Percentiles rank a stretch among this genome's conserved stretches.
Evolutionary conservation across 2,329 filamentous ascomycete species (phyloP).

Genomic region (Pestalotiopsis fici): DNA sequence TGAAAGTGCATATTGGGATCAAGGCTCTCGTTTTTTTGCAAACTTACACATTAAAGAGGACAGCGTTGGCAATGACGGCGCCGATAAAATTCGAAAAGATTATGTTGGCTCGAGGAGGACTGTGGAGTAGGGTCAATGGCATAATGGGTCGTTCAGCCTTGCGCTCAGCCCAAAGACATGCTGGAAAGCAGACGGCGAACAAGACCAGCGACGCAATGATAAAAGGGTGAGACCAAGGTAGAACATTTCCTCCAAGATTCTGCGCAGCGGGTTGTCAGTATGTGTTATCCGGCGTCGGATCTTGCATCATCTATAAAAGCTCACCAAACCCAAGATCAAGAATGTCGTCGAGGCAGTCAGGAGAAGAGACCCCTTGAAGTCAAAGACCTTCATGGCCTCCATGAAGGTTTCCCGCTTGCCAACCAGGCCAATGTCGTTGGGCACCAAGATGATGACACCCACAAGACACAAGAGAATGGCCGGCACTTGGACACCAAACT

Average conservation of each 20-base stretch:
- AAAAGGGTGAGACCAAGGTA: slow-evolving; percentile 63
- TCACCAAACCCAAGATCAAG: slow-evolving; percentile 59
- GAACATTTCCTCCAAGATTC: slow-evolving; percentile 64
- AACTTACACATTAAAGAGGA: slow-evolving; percentile 59
- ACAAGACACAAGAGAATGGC: slow-evolving; percentile 46
- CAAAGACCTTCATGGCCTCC: slow-evolving; percentile 57
- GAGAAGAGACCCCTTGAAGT: slow-evolving; percentile 54
- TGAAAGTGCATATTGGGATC: too few relatives aligned
- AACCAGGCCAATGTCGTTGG: slow-evolving; percentile 51
- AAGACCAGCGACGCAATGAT: slow-evolving; percentile 52
- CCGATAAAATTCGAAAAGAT: slow-evolving; percentile 57
- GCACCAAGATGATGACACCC: slow-evolving; percentile 49
- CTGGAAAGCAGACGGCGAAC: slow-evolving; percentile 47
- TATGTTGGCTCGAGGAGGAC: slow-evolving; percentile 55
- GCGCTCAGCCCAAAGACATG: slow-evolving; percentile 55
- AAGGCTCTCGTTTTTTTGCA: neutral
- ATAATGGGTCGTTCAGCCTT: slow-evolving; percentile 57
- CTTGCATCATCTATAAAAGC: too few relatives aligned
- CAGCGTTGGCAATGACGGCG: slow-evolving; percentile 53
- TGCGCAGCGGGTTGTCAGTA: slow-evolving; percentile 20
- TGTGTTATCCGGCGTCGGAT: too few relatives aligned
- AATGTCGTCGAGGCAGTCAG: slow-evolving; percentile 56
- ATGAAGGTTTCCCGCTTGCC: slow-evolving; percentile 43
- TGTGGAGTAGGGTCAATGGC: slow-evolving; percentile 54
- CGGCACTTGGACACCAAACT: slow-evolving; percentile 65